Base-by-base conservation (phyloP, 371 early-diverging fungal species). In the Syncephalastrum monosporum region DNA sequence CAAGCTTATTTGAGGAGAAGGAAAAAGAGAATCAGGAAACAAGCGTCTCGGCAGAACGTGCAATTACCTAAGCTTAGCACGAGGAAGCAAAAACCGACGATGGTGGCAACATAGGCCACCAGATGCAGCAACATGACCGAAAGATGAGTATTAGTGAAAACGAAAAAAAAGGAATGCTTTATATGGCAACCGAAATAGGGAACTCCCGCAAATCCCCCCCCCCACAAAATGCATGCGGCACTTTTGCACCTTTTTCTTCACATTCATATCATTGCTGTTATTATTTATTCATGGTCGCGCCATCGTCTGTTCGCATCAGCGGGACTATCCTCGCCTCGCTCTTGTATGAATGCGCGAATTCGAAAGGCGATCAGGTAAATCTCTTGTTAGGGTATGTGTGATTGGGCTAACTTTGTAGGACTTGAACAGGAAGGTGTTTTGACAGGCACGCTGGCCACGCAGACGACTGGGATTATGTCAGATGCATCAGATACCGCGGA, bases 1-100 rank as follows among this genome's bases (percentile, higher is more conserved):
- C 91, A 90, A 19, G 93, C 94, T 92, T 64, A 29, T 12, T 12
- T 49, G 15, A 21, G 38, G 50, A 58, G 13, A 25, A 19, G 44
- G 19, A 27, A 16, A 12, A 42, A 10, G 29, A 12, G 1, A 38
- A 41, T 45, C 19, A 42, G n/a, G 8, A 21, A 33, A 33, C 38
- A 33, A 33, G 10, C 6, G 2, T 8, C 38, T 2, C 7, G 2
- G 38, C 10, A 10, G 38, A 12, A 10, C 10, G 38, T 10, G 38
- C 38, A 8, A 47, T 68, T 68, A 74, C 79, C 76, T 63, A 79
- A 66, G 60, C 79, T 79, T 3, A 79, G 63, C 1, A 75, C 66
- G 13, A 74, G 60, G 54, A 75, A 79, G 17, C 71, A 65, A 38
- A 75, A 72, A 7, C 68, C 75, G 14, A 75, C 59, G 3, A 64